Base-by-base conservation (phyloP, 257 asterid species). In the Salvia splendens region DNA sequence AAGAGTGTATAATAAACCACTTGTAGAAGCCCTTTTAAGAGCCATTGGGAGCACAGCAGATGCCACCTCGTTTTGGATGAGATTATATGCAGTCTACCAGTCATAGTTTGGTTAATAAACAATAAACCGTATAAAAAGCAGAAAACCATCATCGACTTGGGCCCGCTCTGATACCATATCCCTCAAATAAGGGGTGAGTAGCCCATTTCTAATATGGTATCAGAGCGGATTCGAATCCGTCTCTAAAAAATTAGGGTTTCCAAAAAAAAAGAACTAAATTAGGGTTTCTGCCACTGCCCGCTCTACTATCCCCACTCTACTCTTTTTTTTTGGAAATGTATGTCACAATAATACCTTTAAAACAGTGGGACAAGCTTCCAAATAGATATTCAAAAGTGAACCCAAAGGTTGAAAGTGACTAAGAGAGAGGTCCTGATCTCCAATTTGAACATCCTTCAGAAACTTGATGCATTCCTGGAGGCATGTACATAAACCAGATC, bases 61-160 rank as follows among this genome's bases (percentile, higher is more conserved):
- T 56, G 90, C 79, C 62, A 91, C 91, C 78, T 94, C 99, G 33
- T 78, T 73, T 77, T 83, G 96, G 69, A 91, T 82, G 65, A 94
- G 98, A 80, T 84, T 87, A 77, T 91, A 94, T 49, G 95, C 82
- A 71, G 99, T 88, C 99, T 94, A 90, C 86, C 80, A 28, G 61
- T 62, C 67, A 66, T 56, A 67, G 35, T 73, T 55, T 41, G 74
- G 77, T 69, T 56, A 63, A n/a, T 35, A 36, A 70, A 64, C 64
- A 56, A 56, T 59, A 46, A 17, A 20, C 41, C 47, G 66, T 50
- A 38, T 53, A 30, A 12, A 46, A 67, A 36, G 24, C 46, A 67
- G 52, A 40, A 63, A 12, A 40, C n/a, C n/a, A n/a, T n/a, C n/a
- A n/a, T n/a, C n/a, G n/a, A n/a, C n/a, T n/a, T n/a, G n/a, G n/a